phyloP scores from a whole-genome alignment of 1,284 basidiomycete species.

The Ganoderma meredithae region DNA sequence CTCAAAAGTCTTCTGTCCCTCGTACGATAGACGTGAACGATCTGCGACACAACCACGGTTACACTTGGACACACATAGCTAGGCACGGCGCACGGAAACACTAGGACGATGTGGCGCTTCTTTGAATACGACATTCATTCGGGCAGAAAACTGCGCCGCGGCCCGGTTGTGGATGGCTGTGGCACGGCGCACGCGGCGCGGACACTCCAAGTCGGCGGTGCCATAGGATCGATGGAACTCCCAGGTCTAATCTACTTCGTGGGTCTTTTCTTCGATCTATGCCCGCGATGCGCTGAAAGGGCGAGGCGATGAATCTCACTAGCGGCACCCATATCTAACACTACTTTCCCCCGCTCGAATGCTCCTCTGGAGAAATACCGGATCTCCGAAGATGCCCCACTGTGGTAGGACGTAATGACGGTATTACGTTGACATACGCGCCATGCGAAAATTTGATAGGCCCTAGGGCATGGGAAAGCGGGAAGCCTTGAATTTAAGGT shows the following conservation, averaged over 20 bases:
- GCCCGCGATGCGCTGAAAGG: slow-evolving; percentile 16
- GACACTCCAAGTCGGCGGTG: slow-evolving; percentile 16
- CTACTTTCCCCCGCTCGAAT: slow-evolving; percentile 28
- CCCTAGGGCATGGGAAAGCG: slow-evolving; percentile 32
- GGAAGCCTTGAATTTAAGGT: slow-evolving; percentile 29
- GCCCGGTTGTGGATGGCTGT: slow-evolving; percentile 21
- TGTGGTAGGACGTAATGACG: slow-evolving; percentile 23
- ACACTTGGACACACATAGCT: slow-evolving; percentile 29
- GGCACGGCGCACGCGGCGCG: slow-evolving; percentile 12
- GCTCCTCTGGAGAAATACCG: slow-evolving; percentile 38
- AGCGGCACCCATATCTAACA: slow-evolving; percentile 25
- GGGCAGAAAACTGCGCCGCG: slow-evolving; percentile 24
- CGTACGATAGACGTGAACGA: slow-evolving; percentile 7
- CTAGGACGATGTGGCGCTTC: slow-evolving; percentile 23
- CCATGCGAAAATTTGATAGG: slow-evolving; percentile 42
- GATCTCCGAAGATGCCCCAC: slow-evolving; percentile 39
- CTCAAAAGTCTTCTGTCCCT: not conserved
- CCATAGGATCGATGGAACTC: slow-evolving; percentile 16
- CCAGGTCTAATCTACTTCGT: slow-evolving; percentile 23
- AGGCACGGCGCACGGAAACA: slow-evolving; percentile 19
- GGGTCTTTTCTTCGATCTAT: slow-evolving; percentile 22
- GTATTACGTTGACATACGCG: slow-evolving; percentile 24
- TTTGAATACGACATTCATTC: slow-evolving; percentile 29
- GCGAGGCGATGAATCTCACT: slow-evolving; percentile 25
- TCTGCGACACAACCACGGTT: slow-evolving; percentile 23